These are phyloP conservation scores for Phyllosticta citriasiana DNA, from an alignment of 2,329 filamentous ascomycete genomes.

Conservation along the genomic window DNA sequence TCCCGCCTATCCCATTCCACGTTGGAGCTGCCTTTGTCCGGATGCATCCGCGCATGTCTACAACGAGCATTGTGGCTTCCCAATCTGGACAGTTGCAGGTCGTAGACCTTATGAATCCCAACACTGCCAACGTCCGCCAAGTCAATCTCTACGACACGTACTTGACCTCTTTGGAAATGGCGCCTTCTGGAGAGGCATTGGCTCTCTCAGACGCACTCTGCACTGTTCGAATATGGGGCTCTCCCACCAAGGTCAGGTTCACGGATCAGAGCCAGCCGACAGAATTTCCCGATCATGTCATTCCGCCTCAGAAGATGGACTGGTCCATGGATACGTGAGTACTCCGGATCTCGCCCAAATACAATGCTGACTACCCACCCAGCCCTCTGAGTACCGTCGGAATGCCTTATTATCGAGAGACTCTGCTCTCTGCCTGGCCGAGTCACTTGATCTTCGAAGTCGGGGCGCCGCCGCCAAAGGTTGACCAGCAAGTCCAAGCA, in stretches of 20 bases:
- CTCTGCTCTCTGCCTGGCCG: slow-evolving; percentile 81
- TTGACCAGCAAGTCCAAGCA: slow-evolving; percentile 61
- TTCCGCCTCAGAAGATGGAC: slow-evolving; percentile 52
- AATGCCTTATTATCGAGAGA: slow-evolving; percentile 87
- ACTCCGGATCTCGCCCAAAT: not conserved
- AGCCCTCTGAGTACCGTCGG: slow-evolving; percentile 77
- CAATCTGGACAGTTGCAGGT: slow-evolving; percentile 91
- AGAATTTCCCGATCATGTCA: slow-evolving; percentile 59
- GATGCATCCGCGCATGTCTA: slow-evolving; percentile 93
- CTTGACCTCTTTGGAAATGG: slow-evolving; percentile 73
- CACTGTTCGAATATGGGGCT: slow-evolving; percentile 79
- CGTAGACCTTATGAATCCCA: slow-evolving; percentile 89
- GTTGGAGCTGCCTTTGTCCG: slow-evolving; percentile 88
- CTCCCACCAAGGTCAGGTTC: slow-evolving; percentile 75
- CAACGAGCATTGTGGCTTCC: slow-evolving; percentile 87
- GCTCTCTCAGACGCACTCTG: slow-evolving; percentile 71
- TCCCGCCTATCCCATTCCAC: slow-evolving; percentile 85
- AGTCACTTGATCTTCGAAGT: slow-evolving; percentile 74
- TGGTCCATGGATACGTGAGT: slow-evolving; percentile 62
- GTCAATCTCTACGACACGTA: slow-evolving; percentile 63
- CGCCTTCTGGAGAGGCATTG: slow-evolving; percentile 77
- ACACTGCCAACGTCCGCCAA: slow-evolving; percentile 75
- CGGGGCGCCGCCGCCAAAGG: slow-evolving; percentile 66
- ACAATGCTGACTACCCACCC: slow-evolving; percentile 8
- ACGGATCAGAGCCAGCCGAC: slow-evolving; percentile 69